Evolutionary conservation across 2,329 filamentous ascomycete genomes (phyloP).

Genomic region (Exophiala sp.): DNA sequence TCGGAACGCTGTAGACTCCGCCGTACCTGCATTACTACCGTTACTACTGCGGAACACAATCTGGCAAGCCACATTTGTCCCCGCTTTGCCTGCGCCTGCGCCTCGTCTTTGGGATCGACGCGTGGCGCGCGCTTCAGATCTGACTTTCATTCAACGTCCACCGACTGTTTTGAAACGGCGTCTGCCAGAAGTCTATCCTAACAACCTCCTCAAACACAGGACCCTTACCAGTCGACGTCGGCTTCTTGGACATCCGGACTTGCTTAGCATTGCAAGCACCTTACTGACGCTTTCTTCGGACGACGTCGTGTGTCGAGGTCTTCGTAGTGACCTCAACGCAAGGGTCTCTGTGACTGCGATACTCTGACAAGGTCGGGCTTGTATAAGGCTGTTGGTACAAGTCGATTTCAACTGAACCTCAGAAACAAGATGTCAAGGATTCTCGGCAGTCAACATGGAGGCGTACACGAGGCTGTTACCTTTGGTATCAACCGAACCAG

Average conservation of each 20-base stretch:
- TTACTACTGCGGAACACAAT: neutral
- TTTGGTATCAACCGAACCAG: too few species aligned
- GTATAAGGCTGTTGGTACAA: too few species aligned
- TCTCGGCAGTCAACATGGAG: too few species aligned
- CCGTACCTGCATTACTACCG: too few species aligned
- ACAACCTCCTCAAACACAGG: constrained; percentile 4
- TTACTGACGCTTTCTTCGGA: neutral
- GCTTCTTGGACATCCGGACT: constrained; percentile 12
- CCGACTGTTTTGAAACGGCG: constrained; percentile 13
- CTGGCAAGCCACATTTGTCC: neutral
- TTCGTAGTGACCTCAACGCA: too few species aligned
- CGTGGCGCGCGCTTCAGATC: constrained; percentile 7
- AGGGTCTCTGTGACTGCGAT: too few species aligned
- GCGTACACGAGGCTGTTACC: too few species aligned
- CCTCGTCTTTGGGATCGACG: neutral
- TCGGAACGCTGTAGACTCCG: too few species aligned
- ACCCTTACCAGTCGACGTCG: constrained; percentile 5
- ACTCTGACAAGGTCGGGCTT: too few species aligned
- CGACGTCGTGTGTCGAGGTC: neutral
- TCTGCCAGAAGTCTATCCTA: constrained; percentile 10
- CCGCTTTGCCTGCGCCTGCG: neutral
- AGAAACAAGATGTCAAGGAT: too few species aligned
- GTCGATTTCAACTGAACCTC: too few species aligned
- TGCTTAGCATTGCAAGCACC: neutral
- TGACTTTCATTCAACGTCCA: constrained; percentile 6